phyloP scores from a whole-genome alignment of 768 basidiomycete species.

The Filobasidium wieringae region DNA sequence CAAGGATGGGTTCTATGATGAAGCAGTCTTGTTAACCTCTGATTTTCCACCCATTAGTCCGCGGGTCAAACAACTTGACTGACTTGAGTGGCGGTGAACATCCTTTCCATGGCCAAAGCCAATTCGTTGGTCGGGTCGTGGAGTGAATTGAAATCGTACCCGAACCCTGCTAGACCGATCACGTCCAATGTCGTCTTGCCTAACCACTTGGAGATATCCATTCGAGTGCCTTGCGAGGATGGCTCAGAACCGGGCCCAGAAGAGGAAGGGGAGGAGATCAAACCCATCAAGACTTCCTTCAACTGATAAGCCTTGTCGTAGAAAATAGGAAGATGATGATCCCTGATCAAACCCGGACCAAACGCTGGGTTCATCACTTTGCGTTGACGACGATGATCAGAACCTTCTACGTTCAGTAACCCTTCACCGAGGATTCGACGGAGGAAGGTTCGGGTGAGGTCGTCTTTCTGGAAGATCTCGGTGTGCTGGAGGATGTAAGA shows the following conservation, averaged over 20 bases:
- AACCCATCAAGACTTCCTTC: slow-evolving; percentile 40
- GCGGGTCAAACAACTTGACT: background rate
- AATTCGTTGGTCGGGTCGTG: slow-evolving; percentile 74
- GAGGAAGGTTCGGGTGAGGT: slow-evolving; percentile 62
- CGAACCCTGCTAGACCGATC: slow-evolving; percentile 66
- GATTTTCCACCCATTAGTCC: slow-evolving; percentile 20
- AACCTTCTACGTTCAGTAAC: slow-evolving; percentile 41
- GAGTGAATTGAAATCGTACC: slow-evolving; percentile 68
- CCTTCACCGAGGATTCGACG: slow-evolving; percentile 66
- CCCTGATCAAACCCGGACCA: slow-evolving; percentile 45
- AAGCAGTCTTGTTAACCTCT: background rate
- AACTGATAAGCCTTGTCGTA: slow-evolving; percentile 49
- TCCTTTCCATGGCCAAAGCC: slow-evolving; percentile 52
- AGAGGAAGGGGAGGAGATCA: background rate
- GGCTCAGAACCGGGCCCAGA: slow-evolving; percentile 43
- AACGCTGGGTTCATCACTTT: slow-evolving; percentile 50
- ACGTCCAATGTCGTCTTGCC: slow-evolving; percentile 61
- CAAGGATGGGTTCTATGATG: background rate
- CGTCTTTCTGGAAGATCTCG: slow-evolving; percentile 59
- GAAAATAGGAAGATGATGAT: slow-evolving; percentile 48
- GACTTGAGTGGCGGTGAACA: slow-evolving; percentile 21
- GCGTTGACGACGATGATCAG: slow-evolving; percentile 60
- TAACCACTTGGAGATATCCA: slow-evolving; percentile 57
- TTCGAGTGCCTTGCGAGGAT: slow-evolving; percentile 35
- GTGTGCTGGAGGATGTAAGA: slow-evolving; percentile 62